Evolutionary conservation across 768 basidiomycete genomes (phyloP).

Genomic region (Gymnopilus junonius): DNA sequence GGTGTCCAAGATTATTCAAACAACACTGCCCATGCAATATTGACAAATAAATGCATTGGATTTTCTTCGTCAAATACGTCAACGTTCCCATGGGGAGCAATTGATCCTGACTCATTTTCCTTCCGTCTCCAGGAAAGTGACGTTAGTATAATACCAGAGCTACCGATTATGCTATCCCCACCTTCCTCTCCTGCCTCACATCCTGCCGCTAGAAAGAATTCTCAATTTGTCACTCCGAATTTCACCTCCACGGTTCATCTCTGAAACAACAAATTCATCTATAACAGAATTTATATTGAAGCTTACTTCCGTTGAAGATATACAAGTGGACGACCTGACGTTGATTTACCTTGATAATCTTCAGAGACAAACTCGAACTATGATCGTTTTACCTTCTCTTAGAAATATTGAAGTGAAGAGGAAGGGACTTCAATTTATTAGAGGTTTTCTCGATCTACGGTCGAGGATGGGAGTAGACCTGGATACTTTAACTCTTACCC

Average conservation of each 20-base stretch:
- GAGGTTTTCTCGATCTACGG: not conserved
- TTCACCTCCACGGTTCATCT: not conserved
- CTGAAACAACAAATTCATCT: not conserved
- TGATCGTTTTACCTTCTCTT: not conserved
- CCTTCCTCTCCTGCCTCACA: not conserved
- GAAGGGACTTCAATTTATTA: not conserved
- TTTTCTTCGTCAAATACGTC: not conserved
- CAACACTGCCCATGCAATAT: not conserved
- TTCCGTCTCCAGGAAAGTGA: not conserved
- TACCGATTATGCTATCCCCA: not conserved
- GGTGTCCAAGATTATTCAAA: not conserved
- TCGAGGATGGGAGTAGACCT: not conserved
- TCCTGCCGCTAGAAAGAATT: not conserved
- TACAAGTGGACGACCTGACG: not conserved
- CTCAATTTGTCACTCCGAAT: not conserved
- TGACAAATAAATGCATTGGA: not conserved
- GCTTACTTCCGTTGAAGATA: not conserved
- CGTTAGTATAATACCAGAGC: not conserved
- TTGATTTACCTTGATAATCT: not conserved
- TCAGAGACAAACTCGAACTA: not conserved
- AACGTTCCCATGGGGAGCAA: not conserved
- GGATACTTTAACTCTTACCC: not conserved
- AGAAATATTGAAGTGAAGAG: not conserved
- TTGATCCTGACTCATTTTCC: not conserved
- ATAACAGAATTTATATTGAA: not conserved